phyloP scores from a whole-genome alignment of 768 basidiomycete species.

The Phanerochaete sordida region DNA sequence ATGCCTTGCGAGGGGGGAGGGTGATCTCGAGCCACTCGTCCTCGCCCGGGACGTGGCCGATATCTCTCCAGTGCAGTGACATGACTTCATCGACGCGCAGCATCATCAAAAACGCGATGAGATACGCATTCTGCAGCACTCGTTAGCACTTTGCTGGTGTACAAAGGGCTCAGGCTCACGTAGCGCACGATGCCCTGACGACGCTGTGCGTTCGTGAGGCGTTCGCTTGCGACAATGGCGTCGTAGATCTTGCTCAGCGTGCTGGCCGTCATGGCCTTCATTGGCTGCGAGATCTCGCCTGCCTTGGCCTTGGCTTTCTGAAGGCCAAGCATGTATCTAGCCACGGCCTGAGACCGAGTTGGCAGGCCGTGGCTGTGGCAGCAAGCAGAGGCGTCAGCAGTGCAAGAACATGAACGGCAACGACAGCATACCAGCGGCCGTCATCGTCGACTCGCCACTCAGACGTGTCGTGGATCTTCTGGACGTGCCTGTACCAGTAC shows the following conservation, averaged over 20 bases:
- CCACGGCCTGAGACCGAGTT: slow-evolving; percentile 3
- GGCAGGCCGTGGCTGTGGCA: background rate
- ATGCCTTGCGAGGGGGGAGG: slow-evolving; percentile 4
- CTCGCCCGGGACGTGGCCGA: background rate
- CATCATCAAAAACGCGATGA: slow-evolving; percentile 7
- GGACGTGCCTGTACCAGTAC: background rate
- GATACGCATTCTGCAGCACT: slow-evolving; percentile 2
- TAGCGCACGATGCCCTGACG: slow-evolving; percentile 12
- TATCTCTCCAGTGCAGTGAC: background rate
- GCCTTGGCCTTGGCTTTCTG: background rate
- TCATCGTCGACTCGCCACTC: background rate
- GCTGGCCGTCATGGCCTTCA: slow-evolving; percentile 1
- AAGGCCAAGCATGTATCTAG: slow-evolving; percentile 18
- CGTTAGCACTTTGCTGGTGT: no score
- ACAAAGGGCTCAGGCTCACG: no score
- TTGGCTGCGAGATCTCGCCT: slow-evolving; percentile 9
- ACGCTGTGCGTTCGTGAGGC: background rate
- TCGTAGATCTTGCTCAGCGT: slow-evolving; percentile 2
- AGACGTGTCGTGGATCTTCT: background rate
- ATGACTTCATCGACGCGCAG: slow-evolving; percentile 14
- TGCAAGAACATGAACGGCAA: background rate
- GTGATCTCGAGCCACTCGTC: background rate
- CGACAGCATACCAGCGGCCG: no score
- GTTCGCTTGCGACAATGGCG: no score
- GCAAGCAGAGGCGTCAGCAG: background rate